These are phyloP conservation scores for Phytophthora europaea DNA, from an alignment of 352 stramenopile genomes.

Conservation along the genomic window DNA sequence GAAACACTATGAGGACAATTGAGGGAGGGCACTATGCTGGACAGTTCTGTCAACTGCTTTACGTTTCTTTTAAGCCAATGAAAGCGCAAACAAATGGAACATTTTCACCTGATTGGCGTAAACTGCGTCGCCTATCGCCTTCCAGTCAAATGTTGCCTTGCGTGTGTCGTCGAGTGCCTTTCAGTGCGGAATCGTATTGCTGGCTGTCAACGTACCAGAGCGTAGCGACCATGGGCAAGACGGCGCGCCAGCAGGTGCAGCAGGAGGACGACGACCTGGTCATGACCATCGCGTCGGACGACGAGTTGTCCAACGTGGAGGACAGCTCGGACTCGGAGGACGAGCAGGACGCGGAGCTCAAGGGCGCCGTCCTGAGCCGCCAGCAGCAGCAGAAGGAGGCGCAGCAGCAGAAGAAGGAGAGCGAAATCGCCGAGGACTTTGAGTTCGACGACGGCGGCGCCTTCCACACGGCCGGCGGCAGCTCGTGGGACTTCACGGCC, in stretches of 20 bases:
- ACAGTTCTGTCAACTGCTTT: too few relatives aligned
- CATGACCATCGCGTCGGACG: constrained; percentile 92
- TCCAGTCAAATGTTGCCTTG: constrained; percentile 35
- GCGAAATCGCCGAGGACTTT: constrained; percentile 83
- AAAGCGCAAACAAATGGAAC: background rate
- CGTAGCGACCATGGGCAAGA: constrained; percentile 27
- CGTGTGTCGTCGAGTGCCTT: background rate
- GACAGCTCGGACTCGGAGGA: constrained; percentile 84
- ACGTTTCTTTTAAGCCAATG: constrained; percentile 19
- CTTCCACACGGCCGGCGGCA: constrained; percentile 63
- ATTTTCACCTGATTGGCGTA: constrained; percentile 19
- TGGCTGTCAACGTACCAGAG: constrained; percentile 21
- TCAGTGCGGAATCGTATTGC: constrained; percentile 24
- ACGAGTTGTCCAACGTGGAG: constrained; percentile 80
- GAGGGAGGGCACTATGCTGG: too few relatives aligned
- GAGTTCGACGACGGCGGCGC: constrained; percentile 81
- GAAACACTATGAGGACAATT: too few relatives aligned
- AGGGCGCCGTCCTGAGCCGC: constrained; percentile 78
- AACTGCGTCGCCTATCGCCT: constrained; percentile 5
- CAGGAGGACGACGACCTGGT: constrained; percentile 73
- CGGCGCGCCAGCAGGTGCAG: constrained; percentile 6
- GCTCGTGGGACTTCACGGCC: constrained; percentile 90
- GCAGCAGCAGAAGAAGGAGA: constrained; percentile 56
- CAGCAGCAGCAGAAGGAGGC: constrained; percentile 60
- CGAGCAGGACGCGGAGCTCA: constrained; percentile 44